A percentile compares a stretch with the other conserved stretches of the same genome.
phyloP scores from a whole-genome alignment of 345 rosid species.

The Bruguiera gymnorhiza region DNA sequence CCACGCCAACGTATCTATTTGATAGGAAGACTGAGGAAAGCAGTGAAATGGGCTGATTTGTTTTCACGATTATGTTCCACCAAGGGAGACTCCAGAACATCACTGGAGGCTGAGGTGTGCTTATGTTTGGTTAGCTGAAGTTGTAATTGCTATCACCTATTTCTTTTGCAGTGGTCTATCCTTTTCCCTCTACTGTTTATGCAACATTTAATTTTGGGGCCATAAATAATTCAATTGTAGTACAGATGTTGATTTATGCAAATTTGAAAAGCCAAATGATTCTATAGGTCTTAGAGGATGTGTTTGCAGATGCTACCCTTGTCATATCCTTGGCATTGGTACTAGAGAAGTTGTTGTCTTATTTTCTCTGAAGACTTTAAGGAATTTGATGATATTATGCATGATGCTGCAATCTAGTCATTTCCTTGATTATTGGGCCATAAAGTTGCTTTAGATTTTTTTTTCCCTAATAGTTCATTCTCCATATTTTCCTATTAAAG shows the following conservation, averaged over 20 bases:
- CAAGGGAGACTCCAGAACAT: conserved; percentile 88
- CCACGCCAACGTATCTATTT: conserved; percentile 76
- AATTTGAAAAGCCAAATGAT: no score
- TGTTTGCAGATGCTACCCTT: background rate
- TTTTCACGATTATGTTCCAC: conserved; percentile 71
- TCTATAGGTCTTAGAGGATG: no score
- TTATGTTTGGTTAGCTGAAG: conserved; percentile 11
- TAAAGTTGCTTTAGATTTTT: background rate
- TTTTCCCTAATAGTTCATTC: background rate
- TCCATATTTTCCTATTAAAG: no score
- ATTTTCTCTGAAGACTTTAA: no score
- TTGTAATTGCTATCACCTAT: background rate
- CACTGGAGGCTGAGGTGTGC: conserved; percentile 91
- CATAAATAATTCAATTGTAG: no score
- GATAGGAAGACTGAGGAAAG: conserved; percentile 92
- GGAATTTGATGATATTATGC: no score
- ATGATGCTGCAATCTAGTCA: background rate
- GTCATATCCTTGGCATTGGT: no score
- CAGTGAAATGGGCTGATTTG: conserved; percentile 86
- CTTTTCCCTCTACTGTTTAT: no score
- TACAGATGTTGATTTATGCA: no score
- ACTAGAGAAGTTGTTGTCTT: background rate
- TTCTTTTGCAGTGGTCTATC: no score
- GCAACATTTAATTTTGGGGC: no score
- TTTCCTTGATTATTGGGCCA: background rate